Base-by-base conservation (phyloP, 2,329 filamentous ascomycete genomes). In the Atkinsonella hypoxylon region DNA sequence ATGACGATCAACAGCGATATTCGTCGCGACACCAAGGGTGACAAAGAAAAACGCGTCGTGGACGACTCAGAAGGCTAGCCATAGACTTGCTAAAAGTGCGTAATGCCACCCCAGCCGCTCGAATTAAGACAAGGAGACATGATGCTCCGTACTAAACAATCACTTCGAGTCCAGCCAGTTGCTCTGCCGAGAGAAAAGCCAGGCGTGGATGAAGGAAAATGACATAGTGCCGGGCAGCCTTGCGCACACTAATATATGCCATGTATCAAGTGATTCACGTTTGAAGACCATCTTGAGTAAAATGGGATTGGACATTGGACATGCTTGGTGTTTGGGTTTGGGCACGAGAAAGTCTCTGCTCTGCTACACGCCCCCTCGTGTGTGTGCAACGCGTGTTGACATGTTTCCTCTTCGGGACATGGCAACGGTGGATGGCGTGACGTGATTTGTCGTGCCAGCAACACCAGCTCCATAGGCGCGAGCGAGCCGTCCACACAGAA, bases 371-470 rank as follows among this genome's bases (percentile, higher is more conserved):
- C 18, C 17, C 22, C n/a, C 42, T 30, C 49, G 51, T 52, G 57
- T 50, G 59, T 58, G 56, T 60, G 60, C 51, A 58, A 61, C 61
- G 62, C 62, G 62, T 65, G 62, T 65, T 64, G 59, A 64, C 60
- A 62, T 61, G 57, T 63, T 66, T 62, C 62, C 62, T 56, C 48
- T 63, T 65, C 57, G 57, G 62, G 63, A 57, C 52, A 54, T 50
- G 53, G 54, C 49, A 56, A 53, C 52, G 54, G 44, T 52, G 54
- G 58, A 54, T 56, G 53, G 59, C 64, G 64, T 56, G 60, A 58
- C 55, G 54, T 61, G 60, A 65, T 66, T 66, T 61, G 62, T 44
- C 54, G 55, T 49, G 15, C 20, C 32, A 13, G 51, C 40, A 49
- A 43, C 48, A 47, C 32, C 36, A 39, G 50, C 54, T 50, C 49